Evolutionary conservation across 163 green algal genomes (phyloP).

Genomic region (Chlorella variabilis): DNA sequence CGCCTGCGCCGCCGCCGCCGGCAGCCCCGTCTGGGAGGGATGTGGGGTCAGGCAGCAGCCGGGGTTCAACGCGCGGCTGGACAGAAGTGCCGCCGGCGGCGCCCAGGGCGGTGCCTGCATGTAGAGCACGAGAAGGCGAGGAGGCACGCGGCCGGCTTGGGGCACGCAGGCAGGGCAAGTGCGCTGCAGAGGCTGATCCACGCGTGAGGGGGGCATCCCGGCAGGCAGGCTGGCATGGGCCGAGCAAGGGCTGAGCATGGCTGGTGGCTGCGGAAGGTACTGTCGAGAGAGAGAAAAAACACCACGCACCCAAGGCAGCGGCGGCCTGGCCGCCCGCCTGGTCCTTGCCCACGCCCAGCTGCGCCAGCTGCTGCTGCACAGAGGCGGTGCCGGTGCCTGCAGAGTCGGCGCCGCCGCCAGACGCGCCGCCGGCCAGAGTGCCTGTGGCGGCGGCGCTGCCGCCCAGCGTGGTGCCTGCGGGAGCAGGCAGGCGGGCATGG

Average conservation of each 20-base stretch:
- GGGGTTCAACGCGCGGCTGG: not conserved
- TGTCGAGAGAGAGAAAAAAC: too few relatives aligned
- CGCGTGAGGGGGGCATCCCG: too few relatives aligned
- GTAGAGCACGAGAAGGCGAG: too few relatives aligned
- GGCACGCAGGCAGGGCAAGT: too few relatives aligned
- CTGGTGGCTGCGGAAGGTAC: too few relatives aligned
- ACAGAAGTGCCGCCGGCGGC: not conserved
- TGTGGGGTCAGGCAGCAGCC: not conserved
- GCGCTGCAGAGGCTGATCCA: too few relatives aligned
- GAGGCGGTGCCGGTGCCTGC: not conserved
- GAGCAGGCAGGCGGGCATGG: too few relatives aligned
- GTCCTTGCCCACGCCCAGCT: not conserved
- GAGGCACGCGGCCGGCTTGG: too few relatives aligned
- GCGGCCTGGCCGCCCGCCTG: too few relatives aligned
- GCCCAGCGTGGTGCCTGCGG: not conserved
- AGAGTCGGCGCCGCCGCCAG: not conserved
- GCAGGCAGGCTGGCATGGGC: too few relatives aligned
- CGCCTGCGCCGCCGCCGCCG: too few relatives aligned
- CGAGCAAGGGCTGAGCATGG: too few relatives aligned
- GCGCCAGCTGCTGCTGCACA: slow-evolving; percentile 7
- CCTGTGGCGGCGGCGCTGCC: not conserved
- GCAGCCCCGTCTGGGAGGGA: not conserved
- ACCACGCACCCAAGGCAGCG: not conserved
- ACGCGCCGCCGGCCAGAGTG: not conserved
- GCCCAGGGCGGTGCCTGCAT: slow-evolving; percentile 7